Evolutionary conservation across 73 alveolate genomes (phyloP), one percentile per base, ranked within the genome.

Genomic region (Paramecium sexaurelia): DNA sequence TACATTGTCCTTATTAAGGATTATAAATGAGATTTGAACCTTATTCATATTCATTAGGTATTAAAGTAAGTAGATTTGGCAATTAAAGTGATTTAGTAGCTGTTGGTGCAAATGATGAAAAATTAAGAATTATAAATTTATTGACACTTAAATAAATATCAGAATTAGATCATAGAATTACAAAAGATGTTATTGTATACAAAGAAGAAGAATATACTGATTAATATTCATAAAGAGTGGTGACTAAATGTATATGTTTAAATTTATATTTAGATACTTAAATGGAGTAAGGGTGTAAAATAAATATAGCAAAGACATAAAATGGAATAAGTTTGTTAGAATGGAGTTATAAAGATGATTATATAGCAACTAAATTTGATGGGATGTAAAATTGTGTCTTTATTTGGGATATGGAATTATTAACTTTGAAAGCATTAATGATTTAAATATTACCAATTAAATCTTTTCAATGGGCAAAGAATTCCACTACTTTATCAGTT

Each of bases 311-410:
- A 11, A 89, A 95, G 68, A 96, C 93, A 36, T 94, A 96, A 19
- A 96, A 96, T 8, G 98, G 98, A 6, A 95, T 96, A 57, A 92
- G 97, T 55, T 61, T 85, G 19, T 82, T 94, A 47, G 95, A 93
- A 55, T 97, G 97, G 98, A 96, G 99, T 88, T 85, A 84, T 57
- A 98, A 96, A 86, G 94, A 97, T 20, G 94, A 91, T 55, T 96
- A 92, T 84, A 82, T 97, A 19, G 98, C 99, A 1, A 95, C 97
- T 45, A 97, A 95, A 91, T 92, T 95, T 94, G 98, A 97, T 86
- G 92, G 93, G 32, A 51, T 91, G 19, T 95, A 98, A 26, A 96
- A 96, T 91, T 78, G 92, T 40, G 96, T 95, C 24, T 97, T 92
- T 86, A 95, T 97, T 32, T 97, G 99, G 99, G 98, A 97, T 24